Percentiles rank a stretch among this genome's conserved stretches.
These are phyloP conservation scores for Hericium coralloides DNA, from an alignment of 768 basidiomycete genomes.

Conservation along the genomic window DNA sequence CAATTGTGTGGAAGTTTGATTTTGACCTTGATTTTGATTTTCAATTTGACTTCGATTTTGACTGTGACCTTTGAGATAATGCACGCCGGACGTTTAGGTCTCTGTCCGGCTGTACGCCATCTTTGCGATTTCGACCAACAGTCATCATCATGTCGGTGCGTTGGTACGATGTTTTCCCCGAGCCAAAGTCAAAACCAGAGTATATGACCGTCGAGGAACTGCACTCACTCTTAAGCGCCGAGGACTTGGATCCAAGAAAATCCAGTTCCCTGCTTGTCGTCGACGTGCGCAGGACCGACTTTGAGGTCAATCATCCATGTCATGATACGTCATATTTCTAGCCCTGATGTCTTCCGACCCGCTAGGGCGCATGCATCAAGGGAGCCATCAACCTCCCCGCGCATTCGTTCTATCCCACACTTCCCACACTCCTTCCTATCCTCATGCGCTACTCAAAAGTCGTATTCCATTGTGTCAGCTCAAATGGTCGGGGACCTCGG, in stretches of 20 bases:
- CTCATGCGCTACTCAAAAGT: slow-evolving; percentile 19
- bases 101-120: neutral
- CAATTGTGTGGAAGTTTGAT: neutral
- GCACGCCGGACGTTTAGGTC: neutral
- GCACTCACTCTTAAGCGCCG: slow-evolving; percentile 16
- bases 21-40: neutral
- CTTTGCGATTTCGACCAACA: neutral
- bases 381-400: slow-evolving; percentile 36
- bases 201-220: slow-evolving; percentile 16
- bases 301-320: slow-evolving; percentile 23
- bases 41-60: neutral
- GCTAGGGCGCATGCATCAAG: slow-evolving; percentile 18
- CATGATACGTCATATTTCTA: neutral
- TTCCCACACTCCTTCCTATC: slow-evolving; percentile 23
- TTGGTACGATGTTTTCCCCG: slow-evolving; percentile 14
- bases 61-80: neutral
- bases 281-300: slow-evolving; percentile 29
- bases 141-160: neutral
- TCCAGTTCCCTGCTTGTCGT: slow-evolving; percentile 25
- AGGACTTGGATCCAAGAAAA: neutral
- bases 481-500: slow-evolving; percentile 14
- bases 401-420: slow-evolving; percentile 31
- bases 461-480: slow-evolving; percentile 19
- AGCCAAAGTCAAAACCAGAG: slow-evolving; percentile 11
- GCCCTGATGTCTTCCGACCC: neutral